A percentile compares a stretch with the other conserved stretches of the same genome.
Conservation (phyloP, 768 basidiomycete genomes). For the Auricularia sp. region DNA sequence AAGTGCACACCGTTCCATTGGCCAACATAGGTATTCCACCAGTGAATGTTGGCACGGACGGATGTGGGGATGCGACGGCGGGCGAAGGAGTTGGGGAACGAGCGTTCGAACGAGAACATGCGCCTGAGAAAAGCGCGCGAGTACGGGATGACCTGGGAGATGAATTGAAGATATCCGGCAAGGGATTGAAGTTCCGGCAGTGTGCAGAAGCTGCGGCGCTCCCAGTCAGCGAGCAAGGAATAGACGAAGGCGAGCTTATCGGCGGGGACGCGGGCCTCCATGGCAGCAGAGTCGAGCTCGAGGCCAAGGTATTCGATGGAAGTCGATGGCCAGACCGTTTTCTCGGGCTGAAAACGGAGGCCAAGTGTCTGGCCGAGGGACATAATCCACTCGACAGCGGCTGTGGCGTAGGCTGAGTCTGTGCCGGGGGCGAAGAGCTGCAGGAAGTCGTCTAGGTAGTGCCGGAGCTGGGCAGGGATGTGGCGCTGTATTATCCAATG, state of each 20-base stretch:
- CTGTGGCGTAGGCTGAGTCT: conserved; percentile 11
- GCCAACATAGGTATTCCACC: conserved; percentile 19
- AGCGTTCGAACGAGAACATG: background rate
- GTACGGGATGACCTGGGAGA: conserved; percentile 25
- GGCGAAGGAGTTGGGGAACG: conserved; percentile 10
- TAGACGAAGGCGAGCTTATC: conserved; percentile 23
- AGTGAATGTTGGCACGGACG: conserved; percentile 18
- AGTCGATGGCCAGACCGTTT: conserved; percentile 15
- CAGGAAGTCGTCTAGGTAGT: conserved; percentile 31
- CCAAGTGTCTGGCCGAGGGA: conserved; percentile 20
- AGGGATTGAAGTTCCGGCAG: conserved; percentile 24
- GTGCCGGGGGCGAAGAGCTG: conserved; percentile 5
- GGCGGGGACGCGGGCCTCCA: conserved; percentile 25
- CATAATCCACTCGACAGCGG: conserved; percentile 20
- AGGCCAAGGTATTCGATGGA: conserved; percentile 15
- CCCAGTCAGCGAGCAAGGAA: conserved; percentile 18
- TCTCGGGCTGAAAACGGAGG: conserved; percentile 21
- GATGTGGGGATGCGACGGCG: conserved; percentile 17
- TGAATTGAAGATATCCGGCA: conserved; percentile 26
- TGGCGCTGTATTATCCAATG: conserved; percentile 33
- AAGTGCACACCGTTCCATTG: too few species aligned
- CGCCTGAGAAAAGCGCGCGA: conserved; percentile 18
- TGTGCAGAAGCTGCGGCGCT: conserved; percentile 9
- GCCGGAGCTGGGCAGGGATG: conserved; percentile 21
- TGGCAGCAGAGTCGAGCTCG: conserved; percentile 13